Base-by-base conservation (phyloP, 2,329 filamentous ascomycete genomes). In the Cordyceps pruinosa region DNA sequence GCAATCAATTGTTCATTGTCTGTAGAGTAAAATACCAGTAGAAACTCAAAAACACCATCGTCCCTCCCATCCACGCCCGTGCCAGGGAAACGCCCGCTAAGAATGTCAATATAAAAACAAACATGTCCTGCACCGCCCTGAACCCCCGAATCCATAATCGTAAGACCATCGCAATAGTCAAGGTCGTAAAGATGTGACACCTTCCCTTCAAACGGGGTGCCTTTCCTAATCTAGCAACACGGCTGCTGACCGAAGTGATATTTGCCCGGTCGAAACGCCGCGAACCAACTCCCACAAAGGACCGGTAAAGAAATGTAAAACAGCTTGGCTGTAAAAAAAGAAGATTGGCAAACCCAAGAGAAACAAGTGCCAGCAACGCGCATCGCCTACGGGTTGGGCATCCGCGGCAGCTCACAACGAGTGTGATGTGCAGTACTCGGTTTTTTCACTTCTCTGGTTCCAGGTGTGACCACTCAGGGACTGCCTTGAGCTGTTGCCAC, bases 401-500 rank as follows among this genome's bases (percentile, higher is more conserved):
- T 32, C 5, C 5, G 28, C n/a, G 23, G 23, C 10, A 26, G 23
- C 34, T 7, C 32, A n/a, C n/a, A n/a, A 5, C 0, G 30, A 15
- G 9, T 13, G 7, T 1, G 26, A 34, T n/a, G 21, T 25, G 8
- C 21, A 2, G 39, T 1, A 13, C 2, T 42, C 2, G 21, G 8
- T 4, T 17, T 69, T 73, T 17, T 69, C 73, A 74, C 66, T 69
- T 73, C 65, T 75, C 78, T 48, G 76, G 74, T 65, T 81, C 79
- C 55, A 82, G 74, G 64, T 84, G 79, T 15, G 87, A 90, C 93
- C 93, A 97, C 76, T 97, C 93, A 1, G 93, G 93, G 53, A 97
- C 89, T 64, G 88, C 88, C 69, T 89, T 87, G 72, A 97, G 90
- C 73, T 93, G 89, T 70, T 86, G 81, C 90, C 90, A 97, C 92